Conservation (phyloP, 192 early-diverging fungal species). For the Gonapodya prolifera region DNA sequence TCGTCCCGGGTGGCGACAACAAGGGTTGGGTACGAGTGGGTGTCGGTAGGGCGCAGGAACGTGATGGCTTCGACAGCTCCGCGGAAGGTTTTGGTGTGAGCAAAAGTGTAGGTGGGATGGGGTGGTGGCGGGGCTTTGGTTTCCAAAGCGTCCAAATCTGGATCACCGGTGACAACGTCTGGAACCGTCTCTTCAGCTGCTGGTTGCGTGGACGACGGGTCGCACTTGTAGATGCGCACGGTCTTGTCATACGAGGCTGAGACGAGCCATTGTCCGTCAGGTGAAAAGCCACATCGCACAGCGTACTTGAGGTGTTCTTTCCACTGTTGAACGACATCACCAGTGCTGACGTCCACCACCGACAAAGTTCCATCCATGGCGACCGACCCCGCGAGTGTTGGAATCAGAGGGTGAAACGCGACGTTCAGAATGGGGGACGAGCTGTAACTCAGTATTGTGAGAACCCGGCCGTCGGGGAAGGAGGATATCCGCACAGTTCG, state of each 20-base stretch:
- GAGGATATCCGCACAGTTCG: slow-evolving; percentile 43
- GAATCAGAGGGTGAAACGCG: slow-evolving; percentile 43
- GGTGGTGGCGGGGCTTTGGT: background rate
- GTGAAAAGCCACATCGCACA: slow-evolving; percentile 41
- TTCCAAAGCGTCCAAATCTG: background rate
- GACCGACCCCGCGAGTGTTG: slow-evolving; percentile 7
- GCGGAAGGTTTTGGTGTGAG: slow-evolving; percentile 29
- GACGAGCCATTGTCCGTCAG: slow-evolving; percentile 38
- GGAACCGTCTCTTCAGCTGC: background rate
- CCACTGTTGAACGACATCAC: slow-evolving; percentile 37
- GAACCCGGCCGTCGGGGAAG: slow-evolving; percentile 20
- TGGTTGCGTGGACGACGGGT: slow-evolving; percentile 4
- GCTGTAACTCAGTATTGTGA: slow-evolving; percentile 30
- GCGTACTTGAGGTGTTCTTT: slow-evolving; percentile 63
- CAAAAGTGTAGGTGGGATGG: slow-evolving; percentile 13
- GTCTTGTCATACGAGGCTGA: slow-evolving; percentile 62
- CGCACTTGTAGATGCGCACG: slow-evolving; percentile 41
- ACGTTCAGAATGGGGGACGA: slow-evolving; percentile 45
- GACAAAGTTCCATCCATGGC: slow-evolving; percentile 24
- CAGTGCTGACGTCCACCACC: slow-evolving; percentile 21
- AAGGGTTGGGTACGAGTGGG: slow-evolving; percentile 14
- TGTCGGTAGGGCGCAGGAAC: slow-evolving; percentile 23
- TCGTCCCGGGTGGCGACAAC: slow-evolving; percentile 56
- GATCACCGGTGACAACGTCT: background rate
- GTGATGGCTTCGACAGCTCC: slow-evolving; percentile 56